Base-by-base conservation (phyloP, 2,329 filamentous ascomycete species). In the Eutypella sp. region DNA sequence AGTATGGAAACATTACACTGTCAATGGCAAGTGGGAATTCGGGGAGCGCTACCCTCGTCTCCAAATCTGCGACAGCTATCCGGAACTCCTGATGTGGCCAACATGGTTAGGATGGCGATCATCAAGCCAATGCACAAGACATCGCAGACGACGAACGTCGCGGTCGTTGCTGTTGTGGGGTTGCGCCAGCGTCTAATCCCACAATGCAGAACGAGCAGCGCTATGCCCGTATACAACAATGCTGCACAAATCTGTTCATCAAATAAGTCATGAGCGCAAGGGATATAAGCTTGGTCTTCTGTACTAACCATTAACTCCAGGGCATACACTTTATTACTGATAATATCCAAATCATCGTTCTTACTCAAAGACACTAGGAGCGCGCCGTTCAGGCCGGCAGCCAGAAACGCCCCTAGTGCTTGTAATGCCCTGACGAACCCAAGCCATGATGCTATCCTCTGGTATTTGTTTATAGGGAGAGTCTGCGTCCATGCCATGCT, bases 241-340 rank as follows among this genome's bases (percentile, higher is more conserved):
- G 60, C 44, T 22, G 57, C 22, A 31, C 57, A 60, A 10, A 57
- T 55, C 64, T 68, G 49, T 22, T 41, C 19, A 49, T 54, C 27
- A 60, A 48, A 45, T 40, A 15, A 20, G 20, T 15, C 31, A 37
- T 10, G 36, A 23, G 46, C 18, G 15, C 13, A 22, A 22, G 5
- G 40, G 36, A 10, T 36, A 22, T 23, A 18, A 8, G 23, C 18
- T 13, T 25, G 34, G 23, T 10, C 23, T 31, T 5, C 34, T 15
- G 34, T 16, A 57, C 63, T 49, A 55, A 69, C 67, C 60, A 69
- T 50, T 41, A 65, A 46, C 53, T 68, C 64, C 19, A 68, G 47
- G 9, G 59, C 46, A 19, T 60, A 46, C 58, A 68, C 61, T 15
- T 48, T 52, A 2, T 51, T 23, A 8, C 61, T 48, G 10, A 63